phyloP scores from a whole-genome alignment of 192 early-diverging fungal genomes.

The Backusella tuberculispora region DNA sequence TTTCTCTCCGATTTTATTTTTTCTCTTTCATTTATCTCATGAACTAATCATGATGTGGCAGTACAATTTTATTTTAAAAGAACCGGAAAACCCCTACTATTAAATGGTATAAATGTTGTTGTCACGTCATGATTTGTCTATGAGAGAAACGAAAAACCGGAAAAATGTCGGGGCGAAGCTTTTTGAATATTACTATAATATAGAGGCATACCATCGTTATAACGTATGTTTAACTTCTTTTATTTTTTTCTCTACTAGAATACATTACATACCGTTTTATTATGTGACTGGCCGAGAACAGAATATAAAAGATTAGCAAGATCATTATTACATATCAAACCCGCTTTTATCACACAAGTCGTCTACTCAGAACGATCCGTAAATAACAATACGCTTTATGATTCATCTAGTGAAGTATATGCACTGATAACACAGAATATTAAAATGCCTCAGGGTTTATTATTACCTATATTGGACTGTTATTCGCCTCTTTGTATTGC shows the following conservation, averaged over 20 bases:
- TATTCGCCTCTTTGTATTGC: conserved; percentile 25
- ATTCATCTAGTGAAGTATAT: conserved; percentile 36
- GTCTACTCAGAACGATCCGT: conserved; percentile 36
- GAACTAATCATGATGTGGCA: no score
- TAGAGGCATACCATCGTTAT: no score
- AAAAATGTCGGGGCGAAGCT: no score
- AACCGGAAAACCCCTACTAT: no score
- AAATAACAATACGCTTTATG: conserved; percentile 32
- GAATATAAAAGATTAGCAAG: conserved; percentile 19
- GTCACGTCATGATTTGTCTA: conserved; percentile 2
- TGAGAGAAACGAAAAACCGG: background rate
- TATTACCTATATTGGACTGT: conserved; percentile 21
- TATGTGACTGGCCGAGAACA: conserved; percentile 12
- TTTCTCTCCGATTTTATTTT: no score
- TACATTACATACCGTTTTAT: background rate
- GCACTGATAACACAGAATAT: background rate
- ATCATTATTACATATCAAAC: conserved; percentile 22
- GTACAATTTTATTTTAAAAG: no score
- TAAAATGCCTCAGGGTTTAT: conserved; percentile 25
- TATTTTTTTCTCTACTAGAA: conserved; percentile 2
- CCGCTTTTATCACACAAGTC: conserved; percentile 30
- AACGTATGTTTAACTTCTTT: background rate
- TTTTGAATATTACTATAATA: no score
- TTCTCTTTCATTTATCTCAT: no score
- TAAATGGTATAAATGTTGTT: background rate